Evolutionary conservation across 2,329 filamentous ascomycete species (phyloP).

Genomic region (Xenosphaeropsis pyriputrescens): DNA sequence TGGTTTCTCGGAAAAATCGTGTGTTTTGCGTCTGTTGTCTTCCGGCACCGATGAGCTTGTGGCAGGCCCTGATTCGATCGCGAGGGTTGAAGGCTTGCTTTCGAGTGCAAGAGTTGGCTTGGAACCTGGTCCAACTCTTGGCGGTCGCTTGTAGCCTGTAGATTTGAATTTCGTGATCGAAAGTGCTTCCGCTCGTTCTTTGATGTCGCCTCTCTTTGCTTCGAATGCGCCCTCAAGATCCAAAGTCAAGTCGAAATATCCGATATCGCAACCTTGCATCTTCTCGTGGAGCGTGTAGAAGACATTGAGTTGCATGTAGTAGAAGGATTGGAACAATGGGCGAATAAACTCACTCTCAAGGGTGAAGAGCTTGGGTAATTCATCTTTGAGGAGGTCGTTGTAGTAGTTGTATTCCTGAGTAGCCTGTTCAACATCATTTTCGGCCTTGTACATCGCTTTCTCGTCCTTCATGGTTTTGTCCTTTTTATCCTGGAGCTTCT

Average conservation of each 20-base stretch:
- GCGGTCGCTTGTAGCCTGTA: constrained; percentile 47
- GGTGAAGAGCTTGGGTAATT: constrained; percentile 79
- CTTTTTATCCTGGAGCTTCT: constrained; percentile 96
- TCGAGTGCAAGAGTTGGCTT: constrained; percentile 13
- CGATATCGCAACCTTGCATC: constrained; percentile 96
- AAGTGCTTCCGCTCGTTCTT: constrained; percentile 71
- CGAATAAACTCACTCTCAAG: constrained; percentile 92
- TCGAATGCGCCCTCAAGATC: constrained; percentile 88
- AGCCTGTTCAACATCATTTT: constrained; percentile 78
- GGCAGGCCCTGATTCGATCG: constrained; percentile 1
- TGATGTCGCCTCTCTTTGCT: constrained; percentile 75
- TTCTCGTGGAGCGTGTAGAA: constrained; percentile 97
- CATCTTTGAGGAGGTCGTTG: constrained; percentile 92
- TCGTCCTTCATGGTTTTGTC: constrained; percentile 94
- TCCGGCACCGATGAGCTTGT: constrained; percentile 15
- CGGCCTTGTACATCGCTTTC: constrained; percentile 91
- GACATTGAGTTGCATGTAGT: constrained; percentile 99
- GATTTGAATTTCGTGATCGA: constrained; percentile 86
- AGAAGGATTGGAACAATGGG: constrained; percentile 95
- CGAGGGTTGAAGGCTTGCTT: constrained; percentile 16
- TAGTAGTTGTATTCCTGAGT: constrained; percentile 97
- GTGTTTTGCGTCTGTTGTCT: constrained; percentile 20
- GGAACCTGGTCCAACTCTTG: constrained; percentile 3
- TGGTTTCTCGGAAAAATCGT: constrained; percentile 37
- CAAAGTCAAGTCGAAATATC: constrained; percentile 85